Percentiles rank a stretch among this genome's conserved stretches.
Evolutionary conservation across 2,329 filamentous ascomycete species (phyloP).

Genomic region (Didymella exigua): DNA sequence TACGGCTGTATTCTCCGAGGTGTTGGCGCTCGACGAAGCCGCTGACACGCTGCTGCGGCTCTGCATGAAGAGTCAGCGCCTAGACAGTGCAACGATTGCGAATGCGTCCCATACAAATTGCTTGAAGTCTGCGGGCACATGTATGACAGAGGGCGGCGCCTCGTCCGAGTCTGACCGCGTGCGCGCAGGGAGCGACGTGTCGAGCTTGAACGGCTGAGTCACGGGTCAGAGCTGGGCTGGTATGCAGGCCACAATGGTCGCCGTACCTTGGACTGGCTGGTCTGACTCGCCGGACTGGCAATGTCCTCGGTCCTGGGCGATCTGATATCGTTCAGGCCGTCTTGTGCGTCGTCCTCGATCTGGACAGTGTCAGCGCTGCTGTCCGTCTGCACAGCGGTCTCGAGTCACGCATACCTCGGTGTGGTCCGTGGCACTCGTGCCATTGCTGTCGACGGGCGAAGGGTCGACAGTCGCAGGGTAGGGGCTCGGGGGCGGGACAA

Average conservation of each 20-base stretch:
- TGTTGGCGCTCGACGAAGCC: constrained; percentile 38
- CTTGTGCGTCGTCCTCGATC: constrained; percentile 78
- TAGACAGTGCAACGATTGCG: constrained; percentile 36
- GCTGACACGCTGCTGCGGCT: constrained; percentile 38
- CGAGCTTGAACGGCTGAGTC: constrained; percentile 50
- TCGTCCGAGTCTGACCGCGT: constrained; percentile 67
- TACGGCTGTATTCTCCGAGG: constrained; percentile 45
- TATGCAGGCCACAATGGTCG: constrained; percentile 3
- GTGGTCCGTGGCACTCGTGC: constrained; percentile 78
- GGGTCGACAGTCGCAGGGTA: constrained; percentile 74
- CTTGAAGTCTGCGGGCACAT: constrained; percentile 82
- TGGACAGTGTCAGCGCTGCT: constrained; percentile 31
- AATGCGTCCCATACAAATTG: constrained; percentile 66
- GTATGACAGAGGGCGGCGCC: constrained; percentile 87
- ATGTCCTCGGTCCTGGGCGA: constrained; percentile 46
- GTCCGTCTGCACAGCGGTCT: neutral
- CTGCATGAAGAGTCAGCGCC: constrained; percentile 39
- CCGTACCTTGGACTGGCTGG: constrained; percentile 39
- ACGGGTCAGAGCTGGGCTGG: constrained; percentile 8
- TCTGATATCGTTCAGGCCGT: constrained; percentile 47
- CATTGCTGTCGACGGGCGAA: constrained; percentile 83
- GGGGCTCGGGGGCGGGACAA: constrained; percentile 55
- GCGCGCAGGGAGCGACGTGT: constrained; percentile 51
- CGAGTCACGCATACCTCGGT: constrained; percentile 61
- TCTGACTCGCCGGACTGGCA: constrained; percentile 42